A percentile compares a stretch with the other conserved stretches of the same genome.
Conservation (phyloP, 2,329 filamentous ascomycete species). For the Scleromitrula shiraiana region DNA sequence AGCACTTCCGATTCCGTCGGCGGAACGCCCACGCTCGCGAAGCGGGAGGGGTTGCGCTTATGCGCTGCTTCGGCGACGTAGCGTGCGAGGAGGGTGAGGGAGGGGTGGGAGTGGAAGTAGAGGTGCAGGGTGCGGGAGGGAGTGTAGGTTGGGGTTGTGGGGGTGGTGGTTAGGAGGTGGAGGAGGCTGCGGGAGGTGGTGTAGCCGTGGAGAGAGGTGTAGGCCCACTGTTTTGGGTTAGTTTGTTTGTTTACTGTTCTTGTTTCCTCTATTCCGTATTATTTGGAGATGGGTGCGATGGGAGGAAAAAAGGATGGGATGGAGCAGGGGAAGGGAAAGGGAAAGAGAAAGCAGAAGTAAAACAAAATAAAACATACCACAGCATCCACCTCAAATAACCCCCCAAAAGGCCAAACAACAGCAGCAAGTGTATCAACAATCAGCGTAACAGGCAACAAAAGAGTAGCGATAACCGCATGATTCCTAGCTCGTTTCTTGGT, state of each 20-base stretch:
- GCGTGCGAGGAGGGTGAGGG: background rate
- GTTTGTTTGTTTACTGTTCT: no score
- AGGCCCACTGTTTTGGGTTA: no score
- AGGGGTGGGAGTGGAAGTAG: background rate
- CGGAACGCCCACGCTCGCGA: slow-evolving; percentile 10
- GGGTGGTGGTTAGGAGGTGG: background rate
- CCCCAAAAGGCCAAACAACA: slow-evolving; percentile 29
- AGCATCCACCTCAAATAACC: slow-evolving; percentile 27
- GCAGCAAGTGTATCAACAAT: slow-evolving; percentile 18
- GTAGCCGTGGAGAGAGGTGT: slow-evolving; percentile 21
- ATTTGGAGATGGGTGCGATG: no score
- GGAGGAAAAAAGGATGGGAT: no score
- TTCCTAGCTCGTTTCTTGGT: background rate
- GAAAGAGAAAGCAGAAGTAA: no score
- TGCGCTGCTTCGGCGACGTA: background rate
- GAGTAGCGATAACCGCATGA: background rate
- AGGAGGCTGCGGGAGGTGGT: background rate
- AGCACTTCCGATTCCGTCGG: slow-evolving; percentile 11
- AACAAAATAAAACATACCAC: no score
- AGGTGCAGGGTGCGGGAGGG: background rate
- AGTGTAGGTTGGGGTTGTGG: background rate
- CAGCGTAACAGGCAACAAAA: background rate
- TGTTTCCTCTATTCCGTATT: no score
- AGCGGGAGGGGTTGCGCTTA: slow-evolving; percentile 6
- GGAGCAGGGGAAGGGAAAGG: no score